A percentile compares a stretch with the other conserved stretches of the same genome.
Evolutionary conservation across 2,329 filamentous ascomycete genomes (phyloP).

Genomic region (Ophidiomyces ophidiicola): DNA sequence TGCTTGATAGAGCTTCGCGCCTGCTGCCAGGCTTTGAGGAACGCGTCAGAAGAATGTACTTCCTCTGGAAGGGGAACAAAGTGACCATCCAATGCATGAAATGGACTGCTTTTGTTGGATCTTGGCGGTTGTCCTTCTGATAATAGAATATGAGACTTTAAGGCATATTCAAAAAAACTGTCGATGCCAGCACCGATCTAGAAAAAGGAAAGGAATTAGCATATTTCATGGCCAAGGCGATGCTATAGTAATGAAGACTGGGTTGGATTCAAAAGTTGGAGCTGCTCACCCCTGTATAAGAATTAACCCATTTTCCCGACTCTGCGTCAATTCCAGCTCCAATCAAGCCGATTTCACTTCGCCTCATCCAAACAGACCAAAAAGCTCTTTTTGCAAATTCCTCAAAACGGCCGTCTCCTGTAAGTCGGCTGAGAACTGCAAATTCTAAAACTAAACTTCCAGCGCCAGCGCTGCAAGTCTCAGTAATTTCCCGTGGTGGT

Average conservation of each 20-base stretch:
- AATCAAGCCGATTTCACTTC: conserved; percentile 75
- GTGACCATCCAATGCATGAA: conserved; percentile 48
- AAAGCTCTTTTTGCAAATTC: conserved; percentile 82
- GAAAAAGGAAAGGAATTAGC: conserved; percentile 12
- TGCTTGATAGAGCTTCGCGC: conserved; percentile 78
- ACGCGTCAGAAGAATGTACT: conserved; percentile 62
- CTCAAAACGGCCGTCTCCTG: conserved; percentile 78
- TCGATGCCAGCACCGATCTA: conserved; percentile 87
- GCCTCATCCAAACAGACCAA: conserved; percentile 87
- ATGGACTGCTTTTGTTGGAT: conserved; percentile 29
- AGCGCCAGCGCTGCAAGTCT: conserved; percentile 94
- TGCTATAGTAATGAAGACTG: no score
- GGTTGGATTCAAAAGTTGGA: no score
- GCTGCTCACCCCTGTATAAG: conserved; percentile 56
- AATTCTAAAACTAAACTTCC: conserved; percentile 91
- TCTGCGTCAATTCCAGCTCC: conserved; percentile 89
- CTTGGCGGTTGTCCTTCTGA: conserved; percentile 51
- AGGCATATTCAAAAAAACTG: conserved; percentile 95
- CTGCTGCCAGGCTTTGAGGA: conserved; percentile 70
- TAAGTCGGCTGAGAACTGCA: conserved; percentile 75
- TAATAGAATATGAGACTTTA: conserved; percentile 84
- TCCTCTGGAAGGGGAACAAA: conserved; percentile 52
- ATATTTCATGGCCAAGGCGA: neutral
- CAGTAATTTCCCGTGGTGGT: conserved; percentile 59
- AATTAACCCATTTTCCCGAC: conserved; percentile 74